Conservation (phyloP, 2,329 filamentous ascomycete species). For the Grosmannia clavigera region DNA sequence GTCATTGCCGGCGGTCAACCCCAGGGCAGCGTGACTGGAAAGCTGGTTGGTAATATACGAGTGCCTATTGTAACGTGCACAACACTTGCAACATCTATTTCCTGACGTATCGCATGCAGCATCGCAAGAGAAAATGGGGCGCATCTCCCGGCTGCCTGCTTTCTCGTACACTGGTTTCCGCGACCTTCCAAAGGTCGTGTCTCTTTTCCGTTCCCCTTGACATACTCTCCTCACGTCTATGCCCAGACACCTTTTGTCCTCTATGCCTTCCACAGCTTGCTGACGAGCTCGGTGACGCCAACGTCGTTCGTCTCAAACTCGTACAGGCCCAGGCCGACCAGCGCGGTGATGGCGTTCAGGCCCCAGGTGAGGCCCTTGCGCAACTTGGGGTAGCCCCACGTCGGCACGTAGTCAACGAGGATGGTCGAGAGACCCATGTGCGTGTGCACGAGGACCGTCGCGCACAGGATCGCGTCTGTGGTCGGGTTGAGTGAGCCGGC, state of each 20-base stretch:
- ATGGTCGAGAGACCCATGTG: conserved; percentile 90
- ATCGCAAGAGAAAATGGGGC: too few relatives aligned
- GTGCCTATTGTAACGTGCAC: too few relatives aligned
- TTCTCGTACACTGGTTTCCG: too few relatives aligned
- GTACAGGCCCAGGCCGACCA: conserved; percentile 81
- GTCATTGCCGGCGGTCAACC: too few relatives aligned
- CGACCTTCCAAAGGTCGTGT: neutral
- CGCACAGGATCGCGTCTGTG: conserved; percentile 76
- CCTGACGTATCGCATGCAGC: too few relatives aligned
- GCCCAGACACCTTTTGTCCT: too few relatives aligned
- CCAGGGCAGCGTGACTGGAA: too few relatives aligned
- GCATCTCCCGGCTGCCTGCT: neutral
- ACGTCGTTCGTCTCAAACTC: conserved; percentile 99
- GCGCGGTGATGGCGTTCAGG: conserved; percentile 64
- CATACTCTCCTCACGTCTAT: too few relatives aligned
- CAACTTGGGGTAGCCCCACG: conserved; percentile 52
- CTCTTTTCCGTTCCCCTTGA: neutral
- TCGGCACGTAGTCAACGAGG: conserved; percentile 85
- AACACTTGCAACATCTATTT: too few relatives aligned
- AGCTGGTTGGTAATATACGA: too few relatives aligned
- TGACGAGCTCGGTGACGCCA: conserved; percentile 78
- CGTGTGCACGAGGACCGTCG: conserved; percentile 75
- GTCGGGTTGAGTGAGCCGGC: conserved; percentile 82
- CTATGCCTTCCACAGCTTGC: conserved; percentile 78
- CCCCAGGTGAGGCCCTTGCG: conserved; percentile 62